Base-by-base conservation (phyloP, 129 eudicot genomes). In the Tagetes patula region DNA sequence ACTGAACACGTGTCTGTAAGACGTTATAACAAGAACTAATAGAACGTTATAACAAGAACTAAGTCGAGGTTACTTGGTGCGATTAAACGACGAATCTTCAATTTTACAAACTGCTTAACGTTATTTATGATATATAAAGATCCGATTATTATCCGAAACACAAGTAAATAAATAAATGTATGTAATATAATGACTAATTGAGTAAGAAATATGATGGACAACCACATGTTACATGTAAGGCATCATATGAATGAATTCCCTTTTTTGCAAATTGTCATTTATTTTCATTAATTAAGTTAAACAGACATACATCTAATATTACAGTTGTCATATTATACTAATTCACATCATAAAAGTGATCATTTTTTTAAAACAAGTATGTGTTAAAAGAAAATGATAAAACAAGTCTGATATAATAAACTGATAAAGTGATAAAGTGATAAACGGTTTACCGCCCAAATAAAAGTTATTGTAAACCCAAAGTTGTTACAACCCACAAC, bases 191-290 rank as follows among this genome's bases (percentile, higher is more conserved):
- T 55, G 54, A 55, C 75, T 39, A 40, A 54, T 27, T 40, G 65
- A 71, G 65, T 71, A 71, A 39, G 49, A 54, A 71, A 55, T 20
- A 20, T 40, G 42, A 49, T 54, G 75, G 41, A 55, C 53, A 71
- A 6, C 55, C 37, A 71, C 65, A 31, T 63, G 41, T 71, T 40
- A 67, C 58, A 27, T 31, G 13, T 13, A 2, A 14, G 0, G 31
- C 42, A 42, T 41, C 47, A 65, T 31, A 67, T 67, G 72, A 67
- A 31, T 67, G 30, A 67, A 47, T 67, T 67, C 34, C 74, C 13
- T 69, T 69, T 49, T 47, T 42, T 7, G 62, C 27, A 36, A 69
- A 49, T 27, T n/a, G 46, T 13, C 46, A 49, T 69, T 69, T 49
- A 67, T 34, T 43, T 47, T 27, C 58, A 33, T 67, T 46, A 30